A percentile compares a stretch with the other conserved stretches of the same genome.
phyloP scores from a whole-genome alignment of 2,329 filamentous ascomycete genomes.

The Microsporum canis region DNA sequence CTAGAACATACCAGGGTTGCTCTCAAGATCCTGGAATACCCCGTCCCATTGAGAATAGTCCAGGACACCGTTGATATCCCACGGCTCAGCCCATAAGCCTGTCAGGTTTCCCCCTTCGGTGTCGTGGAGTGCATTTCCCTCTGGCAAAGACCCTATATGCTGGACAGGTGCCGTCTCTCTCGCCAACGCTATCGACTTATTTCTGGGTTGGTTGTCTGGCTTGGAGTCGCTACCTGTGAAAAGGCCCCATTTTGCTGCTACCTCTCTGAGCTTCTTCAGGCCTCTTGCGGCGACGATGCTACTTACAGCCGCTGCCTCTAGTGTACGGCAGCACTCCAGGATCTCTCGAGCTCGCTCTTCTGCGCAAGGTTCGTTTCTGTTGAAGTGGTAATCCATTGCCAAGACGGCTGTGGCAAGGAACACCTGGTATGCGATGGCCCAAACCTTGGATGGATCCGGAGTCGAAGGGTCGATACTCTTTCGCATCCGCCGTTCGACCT shows the following conservation, averaged over 20 bases:
- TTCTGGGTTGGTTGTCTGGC: not conserved
- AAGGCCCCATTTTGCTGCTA: constrained; percentile 7
- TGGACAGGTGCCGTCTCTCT: not conserved
- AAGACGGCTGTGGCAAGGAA: constrained; percentile 33
- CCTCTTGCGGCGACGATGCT: not conserved
- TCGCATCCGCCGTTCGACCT: constrained; percentile 20
- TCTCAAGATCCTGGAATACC: constrained; percentile 6
- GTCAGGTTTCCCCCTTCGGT: not conserved
- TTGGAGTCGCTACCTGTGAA: not conserved
- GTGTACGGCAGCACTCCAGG: constrained; percentile 27
- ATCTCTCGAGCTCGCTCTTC: constrained; percentile 29
- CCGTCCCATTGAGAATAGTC: constrained; percentile 8
- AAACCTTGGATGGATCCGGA: constrained; percentile 21
- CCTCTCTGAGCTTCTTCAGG: constrained; percentile 6
- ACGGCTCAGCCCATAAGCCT: constrained; percentile 2
- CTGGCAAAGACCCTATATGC: not conserved
- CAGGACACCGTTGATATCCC: not conserved
- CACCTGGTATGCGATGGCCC: constrained; percentile 30
- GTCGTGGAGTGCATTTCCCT: not conserved
- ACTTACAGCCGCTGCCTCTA: constrained; percentile 11
- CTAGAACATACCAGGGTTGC: constrained; percentile 2
- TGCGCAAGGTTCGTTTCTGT: constrained; percentile 28
- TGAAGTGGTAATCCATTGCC: constrained; percentile 32
- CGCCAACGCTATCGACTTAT: not conserved
- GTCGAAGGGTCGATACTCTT: constrained; percentile 10